Conservation (phyloP, 441 rosid genomes). For the Euphorbia schlechtendalii region DNA sequence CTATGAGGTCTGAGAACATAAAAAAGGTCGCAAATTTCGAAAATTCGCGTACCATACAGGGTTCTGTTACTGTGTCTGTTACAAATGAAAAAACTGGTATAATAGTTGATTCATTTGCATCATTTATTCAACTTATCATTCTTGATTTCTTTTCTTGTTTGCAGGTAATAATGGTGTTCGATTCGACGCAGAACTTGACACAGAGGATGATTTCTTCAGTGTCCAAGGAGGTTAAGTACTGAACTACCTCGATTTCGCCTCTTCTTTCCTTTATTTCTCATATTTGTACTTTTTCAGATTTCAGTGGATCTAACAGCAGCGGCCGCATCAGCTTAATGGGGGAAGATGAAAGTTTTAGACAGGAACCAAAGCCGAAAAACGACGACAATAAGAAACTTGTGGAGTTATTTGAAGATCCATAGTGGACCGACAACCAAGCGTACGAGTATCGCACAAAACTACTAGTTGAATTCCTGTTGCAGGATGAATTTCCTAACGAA, state of each 20-base stretch:
- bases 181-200: conserved; percentile 14
- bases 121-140: no score
- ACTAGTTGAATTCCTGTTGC: conserved; percentile 18
- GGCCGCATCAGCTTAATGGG: conserved; percentile 9
- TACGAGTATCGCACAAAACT: conserved; percentile 16
- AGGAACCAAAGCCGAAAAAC: background rate
- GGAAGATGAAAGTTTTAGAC: background rate
- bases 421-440: conserved; percentile 5
- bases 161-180: conserved; percentile 18
- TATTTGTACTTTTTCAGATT: conserved; percentile 14
- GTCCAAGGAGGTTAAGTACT: conserved; percentile 17
- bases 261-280: background rate
- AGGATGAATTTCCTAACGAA: conserved; percentile 10
- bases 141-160: background rate
- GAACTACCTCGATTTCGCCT: background rate
- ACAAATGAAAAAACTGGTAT: background rate
- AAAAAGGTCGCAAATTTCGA: background rate
- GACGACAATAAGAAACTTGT: conserved; percentile 4
- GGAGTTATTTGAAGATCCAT: conserved; percentile 9
- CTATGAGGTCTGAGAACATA: background rate
- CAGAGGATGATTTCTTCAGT: conserved; percentile 33
- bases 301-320: conserved; percentile 16
- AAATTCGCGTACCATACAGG: background rate
- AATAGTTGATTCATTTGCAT: background rate
- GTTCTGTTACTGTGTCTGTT: no score